These are phyloP conservation scores for Paramecium sonneborni DNA, from an alignment of 73 alveolate species.

Conservation along the genomic window DNA sequence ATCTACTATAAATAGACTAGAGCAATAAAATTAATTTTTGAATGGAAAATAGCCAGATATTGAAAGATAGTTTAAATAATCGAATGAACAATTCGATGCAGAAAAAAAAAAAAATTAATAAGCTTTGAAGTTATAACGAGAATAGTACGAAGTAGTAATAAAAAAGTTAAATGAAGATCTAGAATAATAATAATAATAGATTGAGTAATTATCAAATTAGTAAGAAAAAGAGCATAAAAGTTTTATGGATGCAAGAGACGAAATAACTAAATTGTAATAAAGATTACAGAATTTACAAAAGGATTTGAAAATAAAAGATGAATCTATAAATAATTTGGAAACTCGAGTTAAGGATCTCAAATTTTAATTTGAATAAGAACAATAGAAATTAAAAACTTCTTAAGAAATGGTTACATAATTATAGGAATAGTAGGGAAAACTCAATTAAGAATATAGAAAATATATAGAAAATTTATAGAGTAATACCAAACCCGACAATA, in stretches of 20 bases:
- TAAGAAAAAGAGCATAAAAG: neutral
- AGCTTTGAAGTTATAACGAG: neutral
- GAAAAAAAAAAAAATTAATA: neutral
- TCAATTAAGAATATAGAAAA: neutral
- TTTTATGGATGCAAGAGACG: neutral
- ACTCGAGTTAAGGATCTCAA: neutral
- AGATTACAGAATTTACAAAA: neutral
- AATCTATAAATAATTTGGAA: neutral
- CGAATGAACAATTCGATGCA: neutral
- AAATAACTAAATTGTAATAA: neutral
- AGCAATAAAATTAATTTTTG: neutral
- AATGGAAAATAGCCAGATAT: neutral
- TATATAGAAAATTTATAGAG: neutral
- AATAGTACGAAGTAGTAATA: neutral
- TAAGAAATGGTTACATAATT: neutral
- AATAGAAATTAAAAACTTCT: neutral
- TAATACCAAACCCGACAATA: neutral
- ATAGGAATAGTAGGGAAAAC: neutral
- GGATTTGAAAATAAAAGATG: neutral
- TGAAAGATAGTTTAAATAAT: neutral
- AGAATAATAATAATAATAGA: neutral
- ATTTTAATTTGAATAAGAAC: neutral
- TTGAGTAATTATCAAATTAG: neutral
- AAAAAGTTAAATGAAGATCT: neutral
- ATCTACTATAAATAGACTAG: neutral